A percentile compares a stretch with the other conserved stretches of the same genome.
phyloP scores from a whole-genome alignment of 768 basidiomycete genomes.

The Rhizopogon rudus region DNA sequence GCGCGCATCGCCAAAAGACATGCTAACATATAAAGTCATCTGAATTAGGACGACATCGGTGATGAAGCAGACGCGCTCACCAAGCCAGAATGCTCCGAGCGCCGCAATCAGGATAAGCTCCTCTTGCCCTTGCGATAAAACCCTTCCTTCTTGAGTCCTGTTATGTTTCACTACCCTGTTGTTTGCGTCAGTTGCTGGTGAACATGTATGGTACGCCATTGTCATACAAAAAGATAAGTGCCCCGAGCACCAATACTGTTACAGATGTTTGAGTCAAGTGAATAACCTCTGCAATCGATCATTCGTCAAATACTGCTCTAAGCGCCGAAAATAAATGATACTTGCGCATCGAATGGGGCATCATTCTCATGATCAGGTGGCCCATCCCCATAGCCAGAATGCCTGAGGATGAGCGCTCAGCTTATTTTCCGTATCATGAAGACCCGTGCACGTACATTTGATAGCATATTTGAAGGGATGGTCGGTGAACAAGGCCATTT shows the following conservation, averaged over 20 bases:
- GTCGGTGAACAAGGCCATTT: constrained; percentile 26
- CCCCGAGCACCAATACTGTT: constrained; percentile 61
- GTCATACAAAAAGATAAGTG: constrained; percentile 55
- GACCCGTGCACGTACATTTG: constrained; percentile 16
- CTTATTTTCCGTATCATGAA: neutral
- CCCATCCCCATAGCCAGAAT: constrained; percentile 44
- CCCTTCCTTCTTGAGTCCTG: constrained; percentile 37
- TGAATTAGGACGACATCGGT: neutral
- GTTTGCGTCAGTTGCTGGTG: neutral
- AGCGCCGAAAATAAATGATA: constrained; percentile 7
- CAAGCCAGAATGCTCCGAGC: constrained; percentile 72
- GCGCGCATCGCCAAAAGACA: constrained; percentile 39
- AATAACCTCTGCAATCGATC: constrained; percentile 43
- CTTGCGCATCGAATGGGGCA: constrained; percentile 33
- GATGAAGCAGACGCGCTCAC: constrained; percentile 33
- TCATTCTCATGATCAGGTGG: constrained; percentile 46
- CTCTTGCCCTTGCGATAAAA: constrained; percentile 67
- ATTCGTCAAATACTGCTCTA: neutral
- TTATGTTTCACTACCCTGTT: constrained; percentile 66
- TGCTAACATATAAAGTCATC: constrained; percentile 21
- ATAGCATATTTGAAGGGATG: constrained; percentile 29
- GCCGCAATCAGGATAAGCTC: constrained; percentile 69
- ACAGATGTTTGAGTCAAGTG: constrained; percentile 72
- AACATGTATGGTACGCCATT: neutral
- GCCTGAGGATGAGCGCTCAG: constrained; percentile 27